A percentile compares a stretch with the other conserved stretches of the same genome.
phyloP scores from a whole-genome alignment of 2,329 filamentous ascomycete species.

The Fusarium duplospermum region DNA sequence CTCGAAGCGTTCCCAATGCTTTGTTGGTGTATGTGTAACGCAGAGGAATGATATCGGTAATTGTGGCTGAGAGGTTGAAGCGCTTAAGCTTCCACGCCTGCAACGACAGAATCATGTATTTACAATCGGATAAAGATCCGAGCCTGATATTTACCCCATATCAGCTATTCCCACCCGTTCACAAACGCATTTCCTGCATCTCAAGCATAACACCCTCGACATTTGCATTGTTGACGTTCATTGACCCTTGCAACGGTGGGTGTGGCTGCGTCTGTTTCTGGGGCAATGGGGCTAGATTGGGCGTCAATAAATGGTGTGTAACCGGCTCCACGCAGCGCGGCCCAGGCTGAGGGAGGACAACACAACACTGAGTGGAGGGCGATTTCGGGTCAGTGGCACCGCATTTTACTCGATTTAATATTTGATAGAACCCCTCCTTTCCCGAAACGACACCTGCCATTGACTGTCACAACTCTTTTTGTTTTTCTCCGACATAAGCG shows the following conservation, averaged over 20 bases:
- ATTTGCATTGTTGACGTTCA: constrained; percentile 4
- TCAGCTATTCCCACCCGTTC: neutral
- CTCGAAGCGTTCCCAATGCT: neutral
- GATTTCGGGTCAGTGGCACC: constrained; percentile 18
- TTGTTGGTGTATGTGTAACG: neutral
- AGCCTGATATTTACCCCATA: neutral
- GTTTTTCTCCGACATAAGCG: constrained; percentile 4
- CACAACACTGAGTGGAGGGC: constrained; percentile 20
- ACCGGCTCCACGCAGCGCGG: constrained; percentile 9
- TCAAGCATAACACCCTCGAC: neutral
- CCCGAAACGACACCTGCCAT: constrained; percentile 10
- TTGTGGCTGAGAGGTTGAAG: constrained; percentile 6
- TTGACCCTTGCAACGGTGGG: constrained; percentile 20
- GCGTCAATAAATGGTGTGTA: constrained; percentile 41
- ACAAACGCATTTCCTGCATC: neutral
- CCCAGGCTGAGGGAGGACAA: constrained; percentile 29
- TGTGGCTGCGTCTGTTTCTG: constrained; percentile 42
- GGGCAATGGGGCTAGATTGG: constrained; percentile 44
- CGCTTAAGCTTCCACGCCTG: neutral
- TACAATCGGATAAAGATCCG: neutral
- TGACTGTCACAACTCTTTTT: neutral
- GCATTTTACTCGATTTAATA: constrained; percentile 8
- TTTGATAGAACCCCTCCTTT: constrained; percentile 13
- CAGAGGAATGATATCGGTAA: constrained; percentile 17
- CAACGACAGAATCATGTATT: neutral